phyloP scores from a whole-genome alignment of 2,329 filamentous ascomycete species.

The Neopestalotiopsis rosae region DNA sequence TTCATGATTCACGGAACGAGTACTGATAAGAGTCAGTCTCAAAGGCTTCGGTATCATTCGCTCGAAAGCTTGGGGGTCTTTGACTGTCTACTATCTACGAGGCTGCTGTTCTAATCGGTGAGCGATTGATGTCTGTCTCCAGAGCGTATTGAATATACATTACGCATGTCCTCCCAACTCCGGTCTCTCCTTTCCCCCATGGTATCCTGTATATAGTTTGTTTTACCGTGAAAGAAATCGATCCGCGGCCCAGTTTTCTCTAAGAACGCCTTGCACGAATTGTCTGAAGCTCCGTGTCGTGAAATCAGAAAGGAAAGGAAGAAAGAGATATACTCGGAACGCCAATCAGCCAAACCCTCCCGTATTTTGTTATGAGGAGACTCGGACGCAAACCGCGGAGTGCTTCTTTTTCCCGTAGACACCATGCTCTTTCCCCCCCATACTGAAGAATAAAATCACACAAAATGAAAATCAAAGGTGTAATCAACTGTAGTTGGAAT shows the following conservation, averaged over 20 bases:
- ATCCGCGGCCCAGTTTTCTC: background rate
- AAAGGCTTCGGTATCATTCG: background rate
- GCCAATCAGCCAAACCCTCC: conserved; percentile 1
- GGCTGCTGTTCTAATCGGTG: background rate
- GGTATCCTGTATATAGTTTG: conserved; percentile 29
- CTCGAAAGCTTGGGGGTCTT: background rate
- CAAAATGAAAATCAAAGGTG: conserved; percentile 21
- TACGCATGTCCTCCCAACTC: conserved; percentile 17
- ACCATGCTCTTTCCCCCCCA: conserved; percentile 17
- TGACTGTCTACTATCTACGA: background rate
- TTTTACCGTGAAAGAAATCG: background rate
- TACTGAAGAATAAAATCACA: conserved; percentile 28
- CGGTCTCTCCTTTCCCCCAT: conserved; percentile 22
- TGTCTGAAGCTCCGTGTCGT: background rate
- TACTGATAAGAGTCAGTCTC: background rate
- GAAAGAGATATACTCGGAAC: background rate
- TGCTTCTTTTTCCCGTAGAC: background rate
- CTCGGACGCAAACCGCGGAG: background rate
- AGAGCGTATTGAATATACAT: background rate
- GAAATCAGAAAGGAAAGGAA: background rate
- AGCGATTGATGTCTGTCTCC: background rate
- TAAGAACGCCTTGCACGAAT: background rate
- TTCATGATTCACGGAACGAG: too few species aligned
- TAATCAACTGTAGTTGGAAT: conserved; percentile 13
- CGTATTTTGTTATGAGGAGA: background rate